Evolutionary conservation across 768 basidiomycete genomes (phyloP).

Genomic region (Suillus spraguei): DNA sequence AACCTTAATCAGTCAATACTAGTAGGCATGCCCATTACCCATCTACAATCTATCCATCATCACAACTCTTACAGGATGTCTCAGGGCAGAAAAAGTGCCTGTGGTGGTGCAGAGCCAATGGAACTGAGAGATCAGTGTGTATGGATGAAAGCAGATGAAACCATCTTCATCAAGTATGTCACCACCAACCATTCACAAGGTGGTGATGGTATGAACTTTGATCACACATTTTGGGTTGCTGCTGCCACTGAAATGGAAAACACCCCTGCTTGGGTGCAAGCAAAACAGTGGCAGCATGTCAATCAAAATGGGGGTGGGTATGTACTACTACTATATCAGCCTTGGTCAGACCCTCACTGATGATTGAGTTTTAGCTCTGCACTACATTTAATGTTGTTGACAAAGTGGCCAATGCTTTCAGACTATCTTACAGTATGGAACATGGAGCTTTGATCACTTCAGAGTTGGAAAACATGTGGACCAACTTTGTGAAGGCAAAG

Average conservation of each 20-base stretch:
- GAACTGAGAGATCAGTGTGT: background rate
- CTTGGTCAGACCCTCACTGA: background rate
- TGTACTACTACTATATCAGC: slow-evolving; percentile 1
- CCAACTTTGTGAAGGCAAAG: background rate
- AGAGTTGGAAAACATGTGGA: background rate
- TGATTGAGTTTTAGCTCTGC: background rate
- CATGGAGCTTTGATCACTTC: background rate
- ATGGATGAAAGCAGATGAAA: background rate
- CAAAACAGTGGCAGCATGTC: background rate
- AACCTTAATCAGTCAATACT: background rate
- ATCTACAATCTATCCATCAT: background rate
- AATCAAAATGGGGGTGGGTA: background rate
- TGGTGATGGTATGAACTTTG: background rate
- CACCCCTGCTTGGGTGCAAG: background rate
- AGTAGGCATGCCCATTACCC: background rate
- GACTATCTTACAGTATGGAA: slow-evolving; percentile 1
- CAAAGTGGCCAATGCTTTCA: background rate
- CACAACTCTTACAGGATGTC: background rate
- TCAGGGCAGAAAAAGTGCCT: background rate
- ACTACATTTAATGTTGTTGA: background rate
- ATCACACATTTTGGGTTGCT: background rate
- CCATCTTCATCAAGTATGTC: background rate
- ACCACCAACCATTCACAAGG: background rate
- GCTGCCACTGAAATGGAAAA: background rate
- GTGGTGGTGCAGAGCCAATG: background rate